Conservation (phyloP, 2,329 filamentous ascomycete species). For the Akanthomyces dipterigenus region DNA sequence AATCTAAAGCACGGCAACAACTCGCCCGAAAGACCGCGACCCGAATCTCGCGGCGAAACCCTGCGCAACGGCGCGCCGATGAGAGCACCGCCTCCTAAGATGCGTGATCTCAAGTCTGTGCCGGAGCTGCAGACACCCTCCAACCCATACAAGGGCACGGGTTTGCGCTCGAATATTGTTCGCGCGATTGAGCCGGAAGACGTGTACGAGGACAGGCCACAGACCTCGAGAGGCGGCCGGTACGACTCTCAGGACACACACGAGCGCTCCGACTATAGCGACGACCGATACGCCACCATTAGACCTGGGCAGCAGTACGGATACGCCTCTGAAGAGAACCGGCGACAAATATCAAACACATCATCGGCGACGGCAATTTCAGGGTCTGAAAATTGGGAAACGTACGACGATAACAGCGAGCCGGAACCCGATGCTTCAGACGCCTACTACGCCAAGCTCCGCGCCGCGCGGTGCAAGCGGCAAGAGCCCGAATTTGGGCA, state of each 20-base stretch:
- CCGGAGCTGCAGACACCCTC: slow-evolving; percentile 45
- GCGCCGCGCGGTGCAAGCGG: slow-evolving; percentile 61
- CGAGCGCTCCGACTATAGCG: slow-evolving; percentile 26
- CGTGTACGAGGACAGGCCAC: slow-evolving; percentile 65
- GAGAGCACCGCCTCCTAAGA: slow-evolving; percentile 77
- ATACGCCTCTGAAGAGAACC: slow-evolving; percentile 35
- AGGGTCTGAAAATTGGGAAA: slow-evolving; percentile 96
- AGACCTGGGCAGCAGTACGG: slow-evolving; percentile 26
- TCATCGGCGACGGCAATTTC: slow-evolving; percentile 74
- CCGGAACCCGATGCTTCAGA: slow-evolving; percentile 70
- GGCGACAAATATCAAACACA: slow-evolving; percentile 56
- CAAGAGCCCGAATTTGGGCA: slow-evolving; percentile 44
- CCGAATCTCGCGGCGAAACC: slow-evolving; percentile 37
- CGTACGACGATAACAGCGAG: slow-evolving; percentile 79
- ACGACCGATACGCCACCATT: slow-evolving; percentile 36
- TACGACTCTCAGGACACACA: slow-evolving; percentile 35
- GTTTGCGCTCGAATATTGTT: slow-evolving; percentile 49
- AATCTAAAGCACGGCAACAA: slow-evolving; percentile 66
- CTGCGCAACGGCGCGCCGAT: slow-evolving; percentile 49
- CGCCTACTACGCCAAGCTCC: slow-evolving; percentile 72
- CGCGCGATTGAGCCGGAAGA: slow-evolving; percentile 68
- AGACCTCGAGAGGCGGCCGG: slow-evolving; percentile 26
- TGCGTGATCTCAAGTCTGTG: slow-evolving; percentile 66
- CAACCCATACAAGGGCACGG: slow-evolving; percentile 42
- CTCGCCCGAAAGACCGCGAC: slow-evolving; percentile 65